phyloP scores from a whole-genome alignment of 208 protist species.

The Trypanosoma boissoni region DNA sequence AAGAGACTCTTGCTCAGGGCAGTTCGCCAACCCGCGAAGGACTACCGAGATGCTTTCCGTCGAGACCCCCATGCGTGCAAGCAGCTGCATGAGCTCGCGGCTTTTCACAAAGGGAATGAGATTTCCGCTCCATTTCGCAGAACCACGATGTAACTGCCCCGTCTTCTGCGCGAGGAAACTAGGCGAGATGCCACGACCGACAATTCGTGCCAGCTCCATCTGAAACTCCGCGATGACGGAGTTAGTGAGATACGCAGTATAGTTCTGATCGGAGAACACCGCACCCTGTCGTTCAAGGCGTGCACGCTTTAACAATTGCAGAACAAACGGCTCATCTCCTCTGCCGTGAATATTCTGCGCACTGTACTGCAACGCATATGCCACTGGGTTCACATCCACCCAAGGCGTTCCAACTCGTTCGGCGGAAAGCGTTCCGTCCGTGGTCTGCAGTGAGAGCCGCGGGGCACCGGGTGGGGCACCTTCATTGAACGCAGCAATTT shows the following conservation, averaged over 20 bases:
- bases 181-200: slow-evolving; percentile 66
- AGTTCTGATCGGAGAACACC: slow-evolving; percentile 28
- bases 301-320: slow-evolving; percentile 60
- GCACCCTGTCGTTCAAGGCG: slow-evolving; percentile 12
- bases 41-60: slow-evolving; percentile 61
- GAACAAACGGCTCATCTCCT: slow-evolving; percentile 69
- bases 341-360: slow-evolving; percentile 22
- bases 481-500: slow-evolving; percentile 71
- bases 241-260: slow-evolving; percentile 46
- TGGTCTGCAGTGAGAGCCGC: slow-evolving; percentile 37
- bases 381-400: slow-evolving; percentile 59
- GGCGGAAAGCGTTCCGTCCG: not conserved
- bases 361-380: slow-evolving; percentile 57
- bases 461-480: slow-evolving; percentile 63
- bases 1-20: slow-evolving; percentile 61
- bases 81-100: slow-evolving; percentile 51
- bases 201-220: slow-evolving; percentile 52
- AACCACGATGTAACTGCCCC: slow-evolving; percentile 36
- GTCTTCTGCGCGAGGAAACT: slow-evolving; percentile 46
- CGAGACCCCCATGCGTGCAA: slow-evolving; percentile 54
- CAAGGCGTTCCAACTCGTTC: slow-evolving; percentile 42
- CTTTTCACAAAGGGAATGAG: slow-evolving; percentile 64
- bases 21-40: slow-evolving; percentile 64
- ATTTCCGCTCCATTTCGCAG: slow-evolving; percentile 53
- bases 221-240: slow-evolving; percentile 54